Evolutionary conservation across 106 monocot genomes (phyloP), one percentile per base, ranked within the genome.

Genomic region (Amphibolis antarctica): DNA sequence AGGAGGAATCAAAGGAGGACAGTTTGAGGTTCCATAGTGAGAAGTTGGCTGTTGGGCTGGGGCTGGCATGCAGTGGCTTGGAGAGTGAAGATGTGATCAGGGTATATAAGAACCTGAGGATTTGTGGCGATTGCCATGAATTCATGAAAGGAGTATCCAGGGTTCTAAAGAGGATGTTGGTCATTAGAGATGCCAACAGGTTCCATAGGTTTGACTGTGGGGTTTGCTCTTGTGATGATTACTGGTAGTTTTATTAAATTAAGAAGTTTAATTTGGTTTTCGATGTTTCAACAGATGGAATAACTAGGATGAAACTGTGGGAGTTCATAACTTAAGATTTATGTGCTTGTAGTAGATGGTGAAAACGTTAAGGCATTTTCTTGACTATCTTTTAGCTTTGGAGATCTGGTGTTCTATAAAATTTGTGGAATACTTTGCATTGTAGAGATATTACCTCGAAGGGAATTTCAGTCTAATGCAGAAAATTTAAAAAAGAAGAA

Each of bases 261-360:
- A 24, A 11, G 48, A n/a, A n/a, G 48, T 17, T 44, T 42, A 21
- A 20, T 52, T 53, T 12, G 7, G 36, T 36, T 36, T 36, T 36
- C 36, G 12, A 17, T 50, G 12, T 6, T 36, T 10, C 31, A 9
- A 13, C 24, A 50, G 63, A 48, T 15, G 20, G 28, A 68, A 94
- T 89, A 89, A 56, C 49, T 94, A 24, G 42, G 88, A 89, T 28
- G 89, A 94, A 61, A 76, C 88, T 0, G 30, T 94, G 9, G 83
- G 89, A 36, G 83, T 94, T 61, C 94, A n/a, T n/a, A n/a, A n/a
- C n/a, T n/a, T n/a, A n/a, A 89, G 79, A 89, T 94, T 28, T 86
- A 89, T 59, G 94, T 89, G 0, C 94, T 89, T 11, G 89, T 89
- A 53, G 89, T 86, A 71, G 94, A 94, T 23, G 94, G 94, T 1